phyloP scores from a whole-genome alignment of 352 stramenopile species.

The Pythium utonaiense region DNA sequence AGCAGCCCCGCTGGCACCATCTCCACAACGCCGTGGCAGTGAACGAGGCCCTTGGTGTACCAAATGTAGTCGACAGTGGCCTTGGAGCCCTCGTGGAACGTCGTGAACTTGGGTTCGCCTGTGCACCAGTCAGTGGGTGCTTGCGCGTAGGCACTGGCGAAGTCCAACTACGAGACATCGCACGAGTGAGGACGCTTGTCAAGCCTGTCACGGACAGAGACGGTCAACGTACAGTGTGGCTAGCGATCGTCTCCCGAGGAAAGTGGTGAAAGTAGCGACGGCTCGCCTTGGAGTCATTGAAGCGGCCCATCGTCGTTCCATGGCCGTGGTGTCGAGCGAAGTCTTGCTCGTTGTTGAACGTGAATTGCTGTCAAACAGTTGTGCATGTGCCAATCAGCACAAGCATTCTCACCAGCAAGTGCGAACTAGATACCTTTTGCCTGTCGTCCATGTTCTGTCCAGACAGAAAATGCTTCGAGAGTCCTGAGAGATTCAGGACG shows the following conservation, averaged over 20 bases:
- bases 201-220: neutral
- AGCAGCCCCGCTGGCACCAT: conserved; percentile 49
- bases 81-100: conserved; percentile 58
- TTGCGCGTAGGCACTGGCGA: conserved; percentile 68
- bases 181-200: neutral
- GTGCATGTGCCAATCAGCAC: too few relatives aligned
- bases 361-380: conserved; percentile 6
- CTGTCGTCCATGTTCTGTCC: conserved; percentile 38
- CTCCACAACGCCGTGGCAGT: conserved; percentile 65
- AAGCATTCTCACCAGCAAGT: too few relatives aligned
- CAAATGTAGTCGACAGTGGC: conserved; percentile 71
- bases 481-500: conserved; percentile 34
- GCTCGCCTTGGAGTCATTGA: conserved; percentile 5
- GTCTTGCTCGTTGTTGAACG: conserved; percentile 21
- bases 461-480: conserved; percentile 46
- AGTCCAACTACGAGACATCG: conserved; percentile 29
- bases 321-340: conserved; percentile 19
- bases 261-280: conserved; percentile 25
- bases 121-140: conserved; percentile 38
- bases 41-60: conserved; percentile 42
- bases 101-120: conserved; percentile 71
- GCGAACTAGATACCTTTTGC: conserved; percentile 17
- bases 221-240: conserved; percentile 10
- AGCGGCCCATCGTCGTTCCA: conserved; percentile 24
- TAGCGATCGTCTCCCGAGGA: conserved; percentile 9